Evolutionary conservation across 768 basidiomycete genomes (phyloP).

Genomic region (Suillus decipiens): DNA sequence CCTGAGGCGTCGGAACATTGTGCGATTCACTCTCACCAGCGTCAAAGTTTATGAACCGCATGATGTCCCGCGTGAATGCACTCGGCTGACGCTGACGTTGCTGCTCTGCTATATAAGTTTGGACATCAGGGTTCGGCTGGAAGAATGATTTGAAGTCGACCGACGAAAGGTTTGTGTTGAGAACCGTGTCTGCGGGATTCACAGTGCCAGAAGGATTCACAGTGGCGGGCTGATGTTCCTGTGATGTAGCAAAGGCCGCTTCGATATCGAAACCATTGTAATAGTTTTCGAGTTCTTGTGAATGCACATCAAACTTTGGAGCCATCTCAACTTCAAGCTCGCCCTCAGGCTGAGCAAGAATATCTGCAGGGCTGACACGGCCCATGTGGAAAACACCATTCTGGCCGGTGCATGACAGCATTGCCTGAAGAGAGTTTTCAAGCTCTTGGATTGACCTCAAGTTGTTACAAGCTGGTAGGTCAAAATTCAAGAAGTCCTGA

Average conservation of each 20-base stretch:
- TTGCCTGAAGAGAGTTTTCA: slow-evolving; percentile 25
- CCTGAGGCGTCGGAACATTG: slow-evolving; percentile 21
- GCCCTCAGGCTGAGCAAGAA: slow-evolving; percentile 37
- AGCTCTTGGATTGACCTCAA: slow-evolving; percentile 8
- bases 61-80: slow-evolving; percentile 31
- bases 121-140: slow-evolving; percentile 14
- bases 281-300: slow-evolving; percentile 16
- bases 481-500: slow-evolving; percentile 18
- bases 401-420: slow-evolving; percentile 34
- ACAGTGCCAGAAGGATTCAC: background rate
- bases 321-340: slow-evolving; percentile 38
- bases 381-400: slow-evolving; percentile 39
- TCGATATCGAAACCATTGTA: slow-evolving; percentile 28
- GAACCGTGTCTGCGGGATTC: slow-evolving; percentile 11
- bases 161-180: slow-evolving; percentile 7
- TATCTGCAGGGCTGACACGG: slow-evolving; percentile 31
- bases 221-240: background rate
- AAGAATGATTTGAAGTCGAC: slow-evolving; percentile 27
- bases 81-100: slow-evolving; percentile 21
- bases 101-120: slow-evolving; percentile 15
- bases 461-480: slow-evolving; percentile 16
- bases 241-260: background rate
- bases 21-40: slow-evolving; percentile 17
- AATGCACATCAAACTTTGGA: background rate
- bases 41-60: slow-evolving; percentile 43